Base-by-base conservation (phyloP, 345 rosid genomes). In the Triadica sebifera region DNA sequence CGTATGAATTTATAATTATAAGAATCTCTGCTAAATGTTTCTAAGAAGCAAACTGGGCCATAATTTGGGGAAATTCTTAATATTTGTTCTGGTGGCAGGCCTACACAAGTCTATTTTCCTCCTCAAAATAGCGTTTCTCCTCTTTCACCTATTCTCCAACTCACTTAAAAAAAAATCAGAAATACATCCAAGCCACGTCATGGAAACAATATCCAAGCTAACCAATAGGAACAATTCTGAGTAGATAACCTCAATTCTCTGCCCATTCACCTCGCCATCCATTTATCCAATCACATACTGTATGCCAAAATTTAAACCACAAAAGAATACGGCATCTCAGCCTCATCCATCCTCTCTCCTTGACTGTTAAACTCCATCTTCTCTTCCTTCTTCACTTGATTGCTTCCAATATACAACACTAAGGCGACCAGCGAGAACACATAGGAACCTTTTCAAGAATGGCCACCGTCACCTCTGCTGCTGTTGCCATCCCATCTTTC, bases 401-500 rank as follows among this genome's bases (percentile, higher is more conserved):
- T 70, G 37, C 61, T 64, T n/a, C 24, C 67, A 53, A 63, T 3
- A 29, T 4, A n/a, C 20, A 52, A 38, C 60, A 4, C 13, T 5
- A 71, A 37, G 43, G 20, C 55, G 52, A 12, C 56, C 29, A 43
- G 43, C 10, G 64, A 16, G 39, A 41, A 70, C 37, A 72, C 50
- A 60, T 0, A 20, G 7, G 9, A 41, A 7, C 3, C 7, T 4
- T 1, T 12, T 15, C 45, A 51, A 34, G 5, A 70, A 94, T 94
- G 98, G 95, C 97, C 83, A 56, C 92, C 4, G 84, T 94, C 72
- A 84, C 91, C 85, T 92, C 97, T 46, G 87, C 97, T 62, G 88
- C 97, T 69, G 89, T 91, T 39, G 75, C 91, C 52, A 84, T 94
- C 86, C 91, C 93, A 73, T 88, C 97, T 25, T 83, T 92, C 85